Percentiles rank a stretch among this genome's conserved stretches.
Conservation (phyloP, 169 alveolate genomes). For the Besnoitia besnoiti region DNA sequence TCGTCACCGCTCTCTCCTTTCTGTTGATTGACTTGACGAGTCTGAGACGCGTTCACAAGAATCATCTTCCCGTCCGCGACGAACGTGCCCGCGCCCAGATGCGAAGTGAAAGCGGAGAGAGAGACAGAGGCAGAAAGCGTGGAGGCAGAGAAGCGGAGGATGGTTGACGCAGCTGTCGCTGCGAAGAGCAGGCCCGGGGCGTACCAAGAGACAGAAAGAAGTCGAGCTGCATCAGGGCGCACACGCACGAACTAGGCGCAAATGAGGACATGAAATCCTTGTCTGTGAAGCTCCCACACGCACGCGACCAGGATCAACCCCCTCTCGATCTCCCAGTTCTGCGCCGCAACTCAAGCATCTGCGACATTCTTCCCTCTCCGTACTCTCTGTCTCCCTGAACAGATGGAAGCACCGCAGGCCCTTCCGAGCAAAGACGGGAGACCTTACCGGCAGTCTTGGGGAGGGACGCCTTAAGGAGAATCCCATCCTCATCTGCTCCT, state of each 20-base stretch:
- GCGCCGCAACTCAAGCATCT: not conserved
- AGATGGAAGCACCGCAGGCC: no score
- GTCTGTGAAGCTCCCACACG: not conserved
- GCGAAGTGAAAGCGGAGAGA: not conserved
- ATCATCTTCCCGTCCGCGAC: conserved; percentile 63
- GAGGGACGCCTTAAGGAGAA: conserved; percentile 6
- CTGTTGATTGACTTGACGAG: not conserved
- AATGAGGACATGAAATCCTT: not conserved
- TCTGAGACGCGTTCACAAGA: not conserved
- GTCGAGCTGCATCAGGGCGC: conserved; percentile 45
- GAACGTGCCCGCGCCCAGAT: not conserved
- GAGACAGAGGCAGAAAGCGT: not conserved
- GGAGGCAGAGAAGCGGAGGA: conserved; percentile 46
- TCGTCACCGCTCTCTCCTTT: not conserved
- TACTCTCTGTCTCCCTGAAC: no score
- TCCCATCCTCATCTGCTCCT: conserved; percentile 22
- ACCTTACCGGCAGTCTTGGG: conserved; percentile 29
- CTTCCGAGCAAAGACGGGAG: no score
- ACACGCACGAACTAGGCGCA: not conserved
- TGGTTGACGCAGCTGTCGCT: conserved; percentile 51
- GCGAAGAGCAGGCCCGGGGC: conserved; percentile 46
- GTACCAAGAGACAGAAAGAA: conserved; percentile 65
- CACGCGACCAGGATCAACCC: not conserved
- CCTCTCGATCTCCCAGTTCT: not conserved
- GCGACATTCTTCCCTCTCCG: no score